These are phyloP conservation scores for Rhodotorula sp. DNA, from an alignment of 1,284 basidiomycete species.

Conservation along the genomic window DNA sequence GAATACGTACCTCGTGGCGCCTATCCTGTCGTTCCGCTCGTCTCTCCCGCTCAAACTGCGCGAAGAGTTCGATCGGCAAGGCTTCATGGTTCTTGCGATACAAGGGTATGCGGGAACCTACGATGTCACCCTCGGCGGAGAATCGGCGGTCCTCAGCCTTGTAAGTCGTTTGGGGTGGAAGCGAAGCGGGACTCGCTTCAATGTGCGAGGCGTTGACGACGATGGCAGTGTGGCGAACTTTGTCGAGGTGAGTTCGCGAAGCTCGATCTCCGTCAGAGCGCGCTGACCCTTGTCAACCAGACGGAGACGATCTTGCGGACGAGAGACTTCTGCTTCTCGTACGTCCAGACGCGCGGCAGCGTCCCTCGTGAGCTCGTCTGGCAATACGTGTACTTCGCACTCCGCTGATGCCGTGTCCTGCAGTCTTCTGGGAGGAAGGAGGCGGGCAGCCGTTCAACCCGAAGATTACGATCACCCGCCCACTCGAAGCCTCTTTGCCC, in stretches of 20 bases:
- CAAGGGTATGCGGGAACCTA: conserved; percentile 83
- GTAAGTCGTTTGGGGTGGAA: conserved; percentile 90
- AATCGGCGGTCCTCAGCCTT: conserved; percentile 67
- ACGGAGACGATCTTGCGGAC: conserved; percentile 88
- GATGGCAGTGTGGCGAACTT: conserved; percentile 97
- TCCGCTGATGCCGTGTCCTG: no score
- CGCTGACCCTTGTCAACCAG: conserved; percentile 50
- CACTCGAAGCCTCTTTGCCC: conserved; percentile 83
- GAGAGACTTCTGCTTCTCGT: conserved; percentile 74
- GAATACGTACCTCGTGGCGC: conserved; percentile 63
- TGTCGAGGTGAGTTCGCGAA: conserved; percentile 67
- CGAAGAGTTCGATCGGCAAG: conserved; percentile 48
- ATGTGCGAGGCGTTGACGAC: conserved; percentile 95
- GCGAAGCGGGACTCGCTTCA: conserved; percentile 94
- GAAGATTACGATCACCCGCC: conserved; percentile 87
- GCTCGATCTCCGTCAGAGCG: not conserved
- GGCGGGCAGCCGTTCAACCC: conserved; percentile 72
- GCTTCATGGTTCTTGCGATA: conserved; percentile 68
- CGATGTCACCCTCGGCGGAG: conserved; percentile 61
- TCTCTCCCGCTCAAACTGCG: conserved; percentile 51
- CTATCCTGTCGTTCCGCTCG: conserved; percentile 48
- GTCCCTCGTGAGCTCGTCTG: conserved; percentile 69
- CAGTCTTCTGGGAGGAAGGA: conserved; percentile 98
- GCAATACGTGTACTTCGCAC: no score
- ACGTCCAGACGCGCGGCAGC: conserved; percentile 88